phyloP scores from a whole-genome alignment of 768 basidiomycete species.

The Leucocoprinus sp. region DNA sequence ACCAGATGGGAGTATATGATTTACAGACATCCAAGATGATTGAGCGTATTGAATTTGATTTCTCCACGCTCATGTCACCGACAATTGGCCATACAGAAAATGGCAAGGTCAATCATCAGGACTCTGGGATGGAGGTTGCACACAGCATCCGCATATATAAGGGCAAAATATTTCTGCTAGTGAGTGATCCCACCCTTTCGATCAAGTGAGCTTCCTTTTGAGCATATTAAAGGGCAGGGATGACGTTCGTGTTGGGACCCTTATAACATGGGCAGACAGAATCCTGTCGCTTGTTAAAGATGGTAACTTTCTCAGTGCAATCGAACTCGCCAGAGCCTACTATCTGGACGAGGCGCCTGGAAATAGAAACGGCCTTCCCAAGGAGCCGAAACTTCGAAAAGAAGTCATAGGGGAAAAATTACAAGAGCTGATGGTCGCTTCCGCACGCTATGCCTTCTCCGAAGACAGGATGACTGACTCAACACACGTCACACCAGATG shows the following conservation, averaged over 20 bases:
- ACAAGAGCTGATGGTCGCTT: conserved; percentile 78
- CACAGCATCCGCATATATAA: conserved; percentile 80
- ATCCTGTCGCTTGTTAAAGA: conserved; percentile 75
- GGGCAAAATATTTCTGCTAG: conserved; percentile 85
- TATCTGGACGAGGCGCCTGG: conserved; percentile 75
- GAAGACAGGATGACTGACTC: conserved; percentile 90
- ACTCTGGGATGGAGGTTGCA: conserved; percentile 44
- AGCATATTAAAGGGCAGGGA: conserved; percentile 43
- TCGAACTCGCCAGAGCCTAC: conserved; percentile 77
- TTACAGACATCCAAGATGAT: conserved; percentile 44
- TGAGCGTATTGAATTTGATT: conserved; percentile 54
- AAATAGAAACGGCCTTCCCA: conserved; percentile 81
- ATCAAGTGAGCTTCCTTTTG: background rate
- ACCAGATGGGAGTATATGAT: conserved; percentile 65
- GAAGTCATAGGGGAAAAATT: conserved; percentile 67
- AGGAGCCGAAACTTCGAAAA: conserved; percentile 47
- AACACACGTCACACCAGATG: conserved; percentile 75
- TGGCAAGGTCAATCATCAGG: conserved; percentile 38
- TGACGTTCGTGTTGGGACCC: conserved; percentile 69
- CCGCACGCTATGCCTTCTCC: conserved; percentile 85
- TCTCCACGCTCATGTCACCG: conserved; percentile 47
- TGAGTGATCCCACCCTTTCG: conserved; percentile 31
- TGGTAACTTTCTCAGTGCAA: conserved; percentile 86
- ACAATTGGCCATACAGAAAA: conserved; percentile 38
- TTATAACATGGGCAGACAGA: conserved; percentile 93